A percentile compares a stretch with the other conserved stretches of the same genome.
phyloP scores from a whole-genome alignment of 805 yeast species.

The Pichia phayaonensis region DNA sequence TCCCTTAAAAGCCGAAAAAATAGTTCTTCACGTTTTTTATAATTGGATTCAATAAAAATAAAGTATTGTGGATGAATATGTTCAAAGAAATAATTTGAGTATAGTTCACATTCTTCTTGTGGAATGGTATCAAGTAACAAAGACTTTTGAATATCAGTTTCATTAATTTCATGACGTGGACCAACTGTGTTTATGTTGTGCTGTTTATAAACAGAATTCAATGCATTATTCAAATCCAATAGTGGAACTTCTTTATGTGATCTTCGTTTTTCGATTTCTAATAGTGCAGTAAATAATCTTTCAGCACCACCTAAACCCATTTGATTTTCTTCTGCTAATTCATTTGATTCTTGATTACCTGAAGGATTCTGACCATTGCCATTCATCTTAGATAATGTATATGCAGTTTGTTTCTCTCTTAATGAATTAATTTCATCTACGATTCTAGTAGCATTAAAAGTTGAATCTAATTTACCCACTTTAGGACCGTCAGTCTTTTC shows the following conservation, averaged over 20 bases:
- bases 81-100: constrained; percentile 28
- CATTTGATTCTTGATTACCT: not conserved
- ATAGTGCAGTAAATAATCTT: constrained; percentile 11
- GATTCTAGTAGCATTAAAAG: constrained; percentile 10
- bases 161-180: not conserved
- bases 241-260: constrained; percentile 2
- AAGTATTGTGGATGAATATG: constrained; percentile 30
- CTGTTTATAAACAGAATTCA: not conserved
- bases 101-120: constrained; percentile 22
- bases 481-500: not conserved
- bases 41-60: constrained; percentile 27
- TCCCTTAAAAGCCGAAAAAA: constrained; percentile 22
- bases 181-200: not conserved
- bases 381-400: not conserved
- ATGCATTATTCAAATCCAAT: not conserved
- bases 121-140: constrained; percentile 20
- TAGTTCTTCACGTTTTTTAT: constrained; percentile 21
- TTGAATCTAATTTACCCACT: not conserved
- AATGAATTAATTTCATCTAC: constrained; percentile 8
- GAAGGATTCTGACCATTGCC: not conserved
- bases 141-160: constrained; percentile 3
- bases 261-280: constrained; percentile 11
- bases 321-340: constrained; percentile 11
- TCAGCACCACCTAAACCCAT: constrained; percentile 12
- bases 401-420: not conserved